A percentile compares a stretch with the other conserved stretches of the same genome.
phyloP scores from a whole-genome alignment of 352 stramenopile genomes.

The Phytopythium boreale region DNA sequence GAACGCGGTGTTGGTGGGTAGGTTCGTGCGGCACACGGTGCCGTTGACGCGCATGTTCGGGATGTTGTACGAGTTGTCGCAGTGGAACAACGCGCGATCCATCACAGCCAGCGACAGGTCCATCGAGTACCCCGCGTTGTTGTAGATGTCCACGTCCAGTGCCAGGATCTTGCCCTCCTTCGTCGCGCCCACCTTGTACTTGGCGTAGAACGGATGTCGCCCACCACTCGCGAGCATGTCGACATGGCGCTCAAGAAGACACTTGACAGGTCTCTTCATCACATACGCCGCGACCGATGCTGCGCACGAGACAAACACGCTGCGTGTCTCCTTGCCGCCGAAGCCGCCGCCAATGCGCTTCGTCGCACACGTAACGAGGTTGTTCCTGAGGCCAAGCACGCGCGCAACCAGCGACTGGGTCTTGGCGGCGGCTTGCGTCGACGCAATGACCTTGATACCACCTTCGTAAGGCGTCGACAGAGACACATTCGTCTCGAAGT shows the following conservation, averaged over 20 bases:
- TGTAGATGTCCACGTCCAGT: constrained; percentile 92
- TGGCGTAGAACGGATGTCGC: constrained; percentile 92
- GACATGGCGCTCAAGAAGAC: constrained; percentile 91
- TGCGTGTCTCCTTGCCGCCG: constrained; percentile 95
- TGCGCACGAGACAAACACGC: constrained; percentile 89
- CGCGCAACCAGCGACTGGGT: constrained; percentile 89
- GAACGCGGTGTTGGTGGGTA: constrained; percentile 95
- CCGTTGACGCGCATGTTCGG: constrained; percentile 87
- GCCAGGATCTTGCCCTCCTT: constrained; percentile 84
- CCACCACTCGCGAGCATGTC: constrained; percentile 95
- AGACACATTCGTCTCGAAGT: constrained; percentile 91
- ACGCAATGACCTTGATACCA: constrained; percentile 92
- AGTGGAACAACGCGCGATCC: constrained; percentile 95
- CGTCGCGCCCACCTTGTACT: constrained; percentile 91
- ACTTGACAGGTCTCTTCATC: constrained; percentile 86
- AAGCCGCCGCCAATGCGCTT: constrained; percentile 97
- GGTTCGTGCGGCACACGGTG: constrained; percentile 92
- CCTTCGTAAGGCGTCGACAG: constrained; percentile 82
- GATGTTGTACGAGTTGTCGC: constrained; percentile 95
- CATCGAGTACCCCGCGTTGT: constrained; percentile 93
- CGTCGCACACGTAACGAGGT: constrained; percentile 89
- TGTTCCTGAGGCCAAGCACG: constrained; percentile 88
- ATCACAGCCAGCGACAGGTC: constrained; percentile 94
- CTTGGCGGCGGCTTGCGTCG: constrained; percentile 93
- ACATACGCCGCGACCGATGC: constrained; percentile 89